phyloP scores from a whole-genome alignment of 441 rosid genomes.

The Pelargonium australe region DNA sequence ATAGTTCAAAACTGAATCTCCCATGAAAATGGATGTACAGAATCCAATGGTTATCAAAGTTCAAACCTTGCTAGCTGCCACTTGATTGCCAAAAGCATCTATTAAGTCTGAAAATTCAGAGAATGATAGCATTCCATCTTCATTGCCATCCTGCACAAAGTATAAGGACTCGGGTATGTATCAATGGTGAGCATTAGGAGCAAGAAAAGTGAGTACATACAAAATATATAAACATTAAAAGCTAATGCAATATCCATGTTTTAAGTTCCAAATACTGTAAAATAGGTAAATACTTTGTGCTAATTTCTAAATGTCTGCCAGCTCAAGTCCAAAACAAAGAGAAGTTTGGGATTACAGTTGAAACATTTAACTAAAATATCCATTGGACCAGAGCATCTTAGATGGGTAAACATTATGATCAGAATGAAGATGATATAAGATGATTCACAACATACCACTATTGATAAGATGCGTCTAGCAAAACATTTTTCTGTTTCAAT shows the following conservation, averaged over 20 bases:
- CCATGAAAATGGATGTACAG: conserved; percentile 8
- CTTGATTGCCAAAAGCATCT: conserved; percentile 73
- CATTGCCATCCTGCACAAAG: conserved; percentile 57
- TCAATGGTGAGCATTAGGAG: conserved; percentile 7
- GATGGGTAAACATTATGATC: not conserved
- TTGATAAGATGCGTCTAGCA: conserved; percentile 76
- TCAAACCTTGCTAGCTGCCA: conserved; percentile 71
- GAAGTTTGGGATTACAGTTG: conserved; percentile 1
- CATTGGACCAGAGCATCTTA: not conserved
- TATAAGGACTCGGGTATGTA: conserved; percentile 7
- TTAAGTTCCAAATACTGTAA: not conserved
- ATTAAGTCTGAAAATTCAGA: conserved; percentile 74
- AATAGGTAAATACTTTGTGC: not conserved
- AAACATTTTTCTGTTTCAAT: conserved; percentile 77
- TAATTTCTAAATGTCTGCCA: not conserved
- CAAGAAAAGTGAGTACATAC: not conserved
- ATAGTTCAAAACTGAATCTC: not conserved
- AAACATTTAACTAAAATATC: conserved; percentile 8
- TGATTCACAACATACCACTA: conserved; percentile 51
- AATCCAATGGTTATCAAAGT: conserved; percentile 5
- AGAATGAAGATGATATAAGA: conserved; percentile 8
- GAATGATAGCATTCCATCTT: conserved; percentile 79
- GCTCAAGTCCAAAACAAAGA: not conserved
- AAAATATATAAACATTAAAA: conserved; percentile 3
- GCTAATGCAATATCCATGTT: not conserved